Evolutionary conservation across 352 stramenopile species (phyloP), one percentile per base, ranked within the genome.

Genomic region (Phytophthora pistaciae): DNA sequence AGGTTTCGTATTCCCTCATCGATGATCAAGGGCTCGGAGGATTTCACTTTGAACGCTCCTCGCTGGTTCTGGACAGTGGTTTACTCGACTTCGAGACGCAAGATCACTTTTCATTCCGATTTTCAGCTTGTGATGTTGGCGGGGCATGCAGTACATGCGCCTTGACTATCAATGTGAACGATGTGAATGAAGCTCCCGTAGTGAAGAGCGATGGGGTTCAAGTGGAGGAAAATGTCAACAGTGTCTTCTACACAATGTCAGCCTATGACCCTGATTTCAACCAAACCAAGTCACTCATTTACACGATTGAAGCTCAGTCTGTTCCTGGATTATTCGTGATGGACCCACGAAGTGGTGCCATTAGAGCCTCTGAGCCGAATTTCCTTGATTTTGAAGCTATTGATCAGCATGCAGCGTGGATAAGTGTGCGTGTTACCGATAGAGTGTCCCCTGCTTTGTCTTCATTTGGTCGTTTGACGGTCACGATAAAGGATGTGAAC

Each of bases 381-480:
- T 31, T 36, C 10, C 65, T 89, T 4, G 65, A 91, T 53, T 91
- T 78, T 58, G 83, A 91, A 52, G 49, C 27, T 4, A 62, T 89
- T 18, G 23, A 65, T 1, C 57, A 74, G 10, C 74, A 91, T 33
- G 56, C 65, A 60, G 77, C 65, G 23, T 91, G 79, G 79, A 25
- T 89, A 18, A 91, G 85, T 54, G 56, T 88, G 2, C 74, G 81
- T n/a, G 83, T 89, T 13, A 83, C 75, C 0, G 83, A 91, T 52
- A 72, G 55, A 42, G 81, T 81, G 9, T 67, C 53, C 0, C 81
- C 83, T 9, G 48, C 79, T 7, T 57, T 87, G 7, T 74, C 71
- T 23, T 68, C 74, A 11, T 64, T 52, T 33, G 67, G 61, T 0
- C 78, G 64, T 2, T 36, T 90, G 5, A 16, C 74, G 7, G 9